A percentile compares a stretch with the other conserved stretches of the same genome.
Evolutionary conservation across 768 basidiomycete species (phyloP).

Genomic region (Saitozyma podzolica): DNA sequence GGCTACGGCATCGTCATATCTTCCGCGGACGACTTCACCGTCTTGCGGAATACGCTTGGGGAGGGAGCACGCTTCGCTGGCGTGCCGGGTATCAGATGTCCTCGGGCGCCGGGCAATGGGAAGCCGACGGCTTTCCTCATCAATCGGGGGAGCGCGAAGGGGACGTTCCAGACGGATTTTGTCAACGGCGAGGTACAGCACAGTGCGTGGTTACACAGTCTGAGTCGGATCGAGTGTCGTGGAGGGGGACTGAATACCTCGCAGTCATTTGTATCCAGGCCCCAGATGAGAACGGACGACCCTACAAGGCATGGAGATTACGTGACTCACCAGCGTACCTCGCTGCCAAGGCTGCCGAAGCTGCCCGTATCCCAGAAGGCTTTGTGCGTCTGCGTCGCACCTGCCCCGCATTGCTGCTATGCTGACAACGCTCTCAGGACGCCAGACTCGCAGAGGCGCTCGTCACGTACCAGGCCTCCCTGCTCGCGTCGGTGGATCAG

Average conservation of each 20-base stretch:
- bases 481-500: slow-evolving; percentile 17
- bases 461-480: slow-evolving; percentile 49
- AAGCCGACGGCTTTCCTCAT: slow-evolving; percentile 49
- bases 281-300: slow-evolving; percentile 36
- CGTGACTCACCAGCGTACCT: slow-evolving; percentile 46
- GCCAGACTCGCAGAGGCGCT: slow-evolving; percentile 46
- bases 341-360: slow-evolving; percentile 28
- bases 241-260: neutral
- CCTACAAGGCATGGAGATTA: slow-evolving; percentile 48
- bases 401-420: neutral
- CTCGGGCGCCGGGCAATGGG: slow-evolving; percentile 49
- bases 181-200: slow-evolving; percentile 54
- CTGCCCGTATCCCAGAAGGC: slow-evolving; percentile 4
- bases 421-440: slow-evolving; percentile 25
- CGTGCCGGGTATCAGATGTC: slow-evolving; percentile 44
- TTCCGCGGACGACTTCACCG: slow-evolving; percentile 47
- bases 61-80: slow-evolving; percentile 44
- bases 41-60: slow-evolving; percentile 42
- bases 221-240: neutral
- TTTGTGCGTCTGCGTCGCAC: slow-evolving; percentile 1
- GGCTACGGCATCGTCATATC: slow-evolving; percentile 53
- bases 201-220: slow-evolving; percentile 33
- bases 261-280: slow-evolving; percentile 53
- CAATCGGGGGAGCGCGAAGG: slow-evolving; percentile 48
- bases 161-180: slow-evolving; percentile 51